Conservation (phyloP, 441 rosid species). For the California macrophylla region DNA sequence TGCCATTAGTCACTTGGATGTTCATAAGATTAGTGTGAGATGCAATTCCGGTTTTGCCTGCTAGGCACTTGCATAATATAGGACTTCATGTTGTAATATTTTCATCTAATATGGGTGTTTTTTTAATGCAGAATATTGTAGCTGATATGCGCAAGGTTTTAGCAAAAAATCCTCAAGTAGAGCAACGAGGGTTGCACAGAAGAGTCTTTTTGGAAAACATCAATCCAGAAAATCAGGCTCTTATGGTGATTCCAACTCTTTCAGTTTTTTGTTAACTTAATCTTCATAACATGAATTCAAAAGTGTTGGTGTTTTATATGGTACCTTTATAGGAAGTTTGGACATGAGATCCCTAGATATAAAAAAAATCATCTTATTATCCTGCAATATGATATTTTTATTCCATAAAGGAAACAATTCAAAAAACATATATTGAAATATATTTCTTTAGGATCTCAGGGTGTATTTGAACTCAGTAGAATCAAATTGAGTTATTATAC, state of each 20-base stretch:
- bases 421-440: neutral
- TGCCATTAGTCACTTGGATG: slow-evolving; percentile 64
- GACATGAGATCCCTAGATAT: neutral
- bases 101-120: neutral
- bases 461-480: neutral
- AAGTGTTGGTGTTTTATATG: neutral
- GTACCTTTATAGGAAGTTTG: neutral
- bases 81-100: neutral
- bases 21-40: slow-evolving; percentile 52
- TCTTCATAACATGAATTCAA: neutral
- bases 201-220: slow-evolving; percentile 52
- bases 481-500: too few species aligned
- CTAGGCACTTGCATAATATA: slow-evolving; percentile 8
- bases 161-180: slow-evolving; percentile 63
- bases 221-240: slow-evolving; percentile 56
- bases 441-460: neutral
- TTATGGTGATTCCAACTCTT: slow-evolving; percentile 30
- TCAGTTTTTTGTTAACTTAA: neutral
- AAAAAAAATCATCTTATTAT: neutral
- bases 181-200: slow-evolving; percentile 58
- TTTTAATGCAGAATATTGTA: slow-evolving; percentile 39
- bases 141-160: slow-evolving; percentile 73
- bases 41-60: slow-evolving; percentile 13
- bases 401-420: neutral
- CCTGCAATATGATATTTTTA: neutral